These are phyloP conservation scores for Marsdenia floribunda DNA, from an alignment of 257 asterid genomes.

Conservation along the genomic window DNA sequence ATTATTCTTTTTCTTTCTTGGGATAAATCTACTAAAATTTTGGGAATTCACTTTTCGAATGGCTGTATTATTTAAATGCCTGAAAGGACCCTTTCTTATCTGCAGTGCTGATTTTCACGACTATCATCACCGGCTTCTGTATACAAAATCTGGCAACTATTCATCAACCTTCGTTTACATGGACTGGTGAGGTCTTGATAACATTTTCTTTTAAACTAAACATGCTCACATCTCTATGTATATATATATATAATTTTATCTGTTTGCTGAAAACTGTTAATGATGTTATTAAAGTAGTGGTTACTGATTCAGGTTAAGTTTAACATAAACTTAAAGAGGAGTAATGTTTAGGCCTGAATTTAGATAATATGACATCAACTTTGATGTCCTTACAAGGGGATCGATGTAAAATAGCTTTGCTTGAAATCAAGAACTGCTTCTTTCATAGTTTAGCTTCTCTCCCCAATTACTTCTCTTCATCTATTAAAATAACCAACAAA, in stretches of 20 bases:
- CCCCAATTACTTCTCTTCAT: neutral
- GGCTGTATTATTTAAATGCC: slow-evolving; percentile 13
- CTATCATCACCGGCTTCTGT: slow-evolving; percentile 94
- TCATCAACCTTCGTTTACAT: slow-evolving; percentile 94
- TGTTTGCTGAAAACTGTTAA: neutral
- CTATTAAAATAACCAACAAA: neutral
- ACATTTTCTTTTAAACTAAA: neutral
- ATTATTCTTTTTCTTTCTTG: neutral
- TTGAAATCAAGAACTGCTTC: too few relatives aligned
- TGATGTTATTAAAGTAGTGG: neutral
- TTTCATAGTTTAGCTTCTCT: too few relatives aligned
- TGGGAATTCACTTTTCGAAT: slow-evolving; percentile 1
- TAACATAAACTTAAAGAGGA: neutral
- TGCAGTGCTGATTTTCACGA: slow-evolving; percentile 97
- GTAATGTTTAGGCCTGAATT: neutral
- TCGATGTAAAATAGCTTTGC: too few relatives aligned
- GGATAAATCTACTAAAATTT: neutral
- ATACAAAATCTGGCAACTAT: slow-evolving; percentile 94
- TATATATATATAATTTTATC: too few relatives aligned
- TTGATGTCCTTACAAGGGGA: too few relatives aligned
- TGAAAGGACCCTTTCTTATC: slow-evolving; percentile 23
- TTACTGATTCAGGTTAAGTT: neutral
- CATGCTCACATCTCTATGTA: neutral
- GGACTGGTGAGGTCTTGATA: slow-evolving; percentile 66
- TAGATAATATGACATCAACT: too few relatives aligned